phyloP scores from a whole-genome alignment of 1,284 basidiomycete genomes.

The Singerocomus inundabilis region DNA sequence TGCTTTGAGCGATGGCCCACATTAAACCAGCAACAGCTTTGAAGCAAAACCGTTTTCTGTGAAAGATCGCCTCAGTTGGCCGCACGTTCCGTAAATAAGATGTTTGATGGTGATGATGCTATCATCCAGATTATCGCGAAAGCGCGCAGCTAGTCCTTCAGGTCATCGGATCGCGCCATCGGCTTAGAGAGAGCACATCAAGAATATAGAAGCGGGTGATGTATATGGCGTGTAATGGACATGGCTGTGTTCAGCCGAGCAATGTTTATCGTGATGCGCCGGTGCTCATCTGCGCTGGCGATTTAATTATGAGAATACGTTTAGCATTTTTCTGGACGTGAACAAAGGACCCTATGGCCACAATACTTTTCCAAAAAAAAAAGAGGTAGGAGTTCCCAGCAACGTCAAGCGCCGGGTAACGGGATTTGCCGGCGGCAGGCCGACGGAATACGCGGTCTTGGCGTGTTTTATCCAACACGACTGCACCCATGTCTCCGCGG shows the following conservation, averaged over 20 bases:
- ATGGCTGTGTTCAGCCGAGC: not conserved
- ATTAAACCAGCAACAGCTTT: too few species aligned
- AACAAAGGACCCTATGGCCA: not conserved
- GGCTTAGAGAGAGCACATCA: not conserved
- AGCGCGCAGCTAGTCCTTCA: not conserved
- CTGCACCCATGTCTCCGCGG: not conserved
- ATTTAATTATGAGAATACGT: too few species aligned
- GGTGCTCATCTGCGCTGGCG: not conserved
- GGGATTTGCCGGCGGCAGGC: not conserved
- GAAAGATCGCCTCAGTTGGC: too few species aligned
- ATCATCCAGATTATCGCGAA: not conserved
- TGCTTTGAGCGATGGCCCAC: too few species aligned
- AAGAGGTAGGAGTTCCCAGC: too few species aligned
- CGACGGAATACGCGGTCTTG: not conserved
- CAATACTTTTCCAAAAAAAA: not conserved
- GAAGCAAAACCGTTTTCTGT: too few species aligned
- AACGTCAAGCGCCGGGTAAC: too few species aligned
- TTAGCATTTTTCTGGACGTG: not conserved
- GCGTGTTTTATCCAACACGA: too few species aligned
- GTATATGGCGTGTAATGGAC: not conserved
- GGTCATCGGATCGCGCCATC: too few species aligned
- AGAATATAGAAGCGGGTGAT: not conserved
- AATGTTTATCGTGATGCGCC: too few species aligned
- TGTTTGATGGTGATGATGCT: slow-evolving; percentile 4
- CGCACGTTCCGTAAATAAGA: not conserved